Evolutionary conservation across 148 eudicot species (phyloP), one percentile per base, ranked within the genome.

Genomic region (Euryodendron excelsum): DNA sequence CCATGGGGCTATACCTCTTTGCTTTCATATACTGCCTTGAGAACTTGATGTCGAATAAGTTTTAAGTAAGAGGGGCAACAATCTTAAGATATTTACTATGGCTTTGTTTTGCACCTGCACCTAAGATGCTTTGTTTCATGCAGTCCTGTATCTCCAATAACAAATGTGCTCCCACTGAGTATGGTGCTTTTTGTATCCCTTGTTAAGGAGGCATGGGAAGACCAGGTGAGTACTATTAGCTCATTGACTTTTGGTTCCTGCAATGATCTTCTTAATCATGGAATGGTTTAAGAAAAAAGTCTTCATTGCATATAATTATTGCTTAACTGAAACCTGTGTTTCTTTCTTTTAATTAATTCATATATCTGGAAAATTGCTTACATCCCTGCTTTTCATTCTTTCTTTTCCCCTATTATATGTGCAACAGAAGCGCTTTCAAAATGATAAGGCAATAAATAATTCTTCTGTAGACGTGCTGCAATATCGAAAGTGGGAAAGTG

Each of bases 111-210:
- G 61, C 25, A 31, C 45, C 64, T 52, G 23, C 4, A 44, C 23
- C 63, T 83, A 60, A 85, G 71, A 66, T 55, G 67, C 86, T 78
- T 81, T 75, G 63, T 82, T 85, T 80, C 69, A 11, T 90, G 91
- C 97, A 96, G 99, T 84, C 99, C 99, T 77, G 98, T 96, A 77
- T 89, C 94, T 87, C 99, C 99, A 39, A 79, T 91, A 60, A 96
- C 99, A 77, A 93, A 96, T 83, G 98, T 96, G 85, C 87, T 92
- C 74, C 99, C 99, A 55, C 86, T 96, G 71, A 82, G 93, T 71
- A 63, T 96, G 72, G 98, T 96, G 88, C 97, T 96, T 83, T 71
- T 91, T 80, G 91, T 93, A 74, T 91, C 98, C 82, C 99, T 96
- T 75, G 85, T 93, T 74, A 96, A 93, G 86, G 99, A 96, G 79